These are phyloP conservation scores for Pichia manshurica DNA, from an alignment of 805 yeast genomes.

Conservation along the genomic window DNA sequence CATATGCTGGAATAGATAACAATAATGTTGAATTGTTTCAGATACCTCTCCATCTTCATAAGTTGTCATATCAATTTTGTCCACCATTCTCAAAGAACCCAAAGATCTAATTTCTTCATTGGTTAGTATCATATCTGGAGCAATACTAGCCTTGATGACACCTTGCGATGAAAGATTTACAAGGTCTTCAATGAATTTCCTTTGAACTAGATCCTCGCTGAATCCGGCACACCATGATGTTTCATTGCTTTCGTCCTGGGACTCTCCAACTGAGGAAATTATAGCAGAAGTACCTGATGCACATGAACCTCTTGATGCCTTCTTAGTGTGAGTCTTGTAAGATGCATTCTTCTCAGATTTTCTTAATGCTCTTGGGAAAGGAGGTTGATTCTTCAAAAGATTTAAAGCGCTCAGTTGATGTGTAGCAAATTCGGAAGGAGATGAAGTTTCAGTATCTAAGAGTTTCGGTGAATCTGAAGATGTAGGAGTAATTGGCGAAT, in stretches of 20 bases:
- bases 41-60: neutral
- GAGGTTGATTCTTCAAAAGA: neutral
- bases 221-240: conserved; percentile 16
- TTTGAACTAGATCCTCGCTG: conserved; percentile 16
- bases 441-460: conserved; percentile 1
- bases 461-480: conserved; percentile 3
- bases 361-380: neutral
- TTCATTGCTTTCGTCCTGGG: neutral
- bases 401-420: neutral
- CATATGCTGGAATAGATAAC: conserved; percentile 27
- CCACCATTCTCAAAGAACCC: conserved; percentile 29
- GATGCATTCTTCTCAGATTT: neutral
- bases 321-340: conserved; percentile 19
- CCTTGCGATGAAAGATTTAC: conserved; percentile 15
- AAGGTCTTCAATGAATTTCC: conserved; percentile 23
- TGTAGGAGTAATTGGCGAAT: conserved; percentile 3
- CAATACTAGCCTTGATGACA: conserved; percentile 7
- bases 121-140: conserved; percentile 11
- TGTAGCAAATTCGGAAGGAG: neutral
- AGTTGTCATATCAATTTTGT: conserved; percentile 19
- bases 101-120: conserved; percentile 19
- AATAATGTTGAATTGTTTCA: conserved; percentile 16
- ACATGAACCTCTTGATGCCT: conserved; percentile 32
- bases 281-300: conserved; percentile 31
- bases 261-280: conserved; percentile 26